phyloP scores from a whole-genome alignment of 805 yeast genomes.

The Kuraishia molischiana region DNA sequence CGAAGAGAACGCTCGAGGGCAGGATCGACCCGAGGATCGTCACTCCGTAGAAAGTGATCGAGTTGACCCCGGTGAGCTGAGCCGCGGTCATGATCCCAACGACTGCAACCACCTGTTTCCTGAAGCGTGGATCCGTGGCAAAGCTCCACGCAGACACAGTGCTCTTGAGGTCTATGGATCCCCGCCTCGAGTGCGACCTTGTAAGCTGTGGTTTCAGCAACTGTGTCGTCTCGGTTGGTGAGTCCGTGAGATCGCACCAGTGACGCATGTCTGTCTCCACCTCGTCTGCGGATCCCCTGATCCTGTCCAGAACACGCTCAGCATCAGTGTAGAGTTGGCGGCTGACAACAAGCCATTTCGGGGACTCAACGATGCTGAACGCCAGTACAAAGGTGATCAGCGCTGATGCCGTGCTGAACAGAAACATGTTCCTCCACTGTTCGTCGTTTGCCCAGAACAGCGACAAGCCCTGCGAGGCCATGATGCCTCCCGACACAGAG shows the following conservation, averaged over 20 bases:
- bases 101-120: slow-evolving; percentile 16
- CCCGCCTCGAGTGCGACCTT: slow-evolving; percentile 13
- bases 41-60: slow-evolving; percentile 32
- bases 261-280: slow-evolving; percentile 5
- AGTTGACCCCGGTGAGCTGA: slow-evolving; percentile 34
- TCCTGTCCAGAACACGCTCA: slow-evolving; percentile 14
- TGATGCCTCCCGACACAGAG: slow-evolving; percentile 28
- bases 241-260: slow-evolving; percentile 3
- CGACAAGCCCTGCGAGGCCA: slow-evolving; percentile 23
- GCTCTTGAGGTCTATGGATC: slow-evolving; percentile 21
- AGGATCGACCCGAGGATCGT: slow-evolving; percentile 27
- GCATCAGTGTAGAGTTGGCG: slow-evolving; percentile 21
- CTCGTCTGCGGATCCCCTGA: slow-evolving; percentile 3
- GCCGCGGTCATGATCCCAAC: slow-evolving; percentile 28
- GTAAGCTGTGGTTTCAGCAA: too few species aligned
- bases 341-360: slow-evolving; percentile 29
- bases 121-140: slow-evolving; percentile 13
- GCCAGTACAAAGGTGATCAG: slow-evolving; percentile 19
- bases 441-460: slow-evolving; percentile 23
- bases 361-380: slow-evolving; percentile 28
- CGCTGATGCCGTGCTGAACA: slow-evolving; percentile 17
- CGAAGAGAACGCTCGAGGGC: slow-evolving; percentile 20
- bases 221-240: slow-evolving; percentile 2
- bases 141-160: slow-evolving; percentile 11
- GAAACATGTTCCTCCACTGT: slow-evolving; percentile 27